Evolutionary conservation across 108 stramenopile genomes (phyloP).

Genomic region (Cyclotella atomus): DNA sequence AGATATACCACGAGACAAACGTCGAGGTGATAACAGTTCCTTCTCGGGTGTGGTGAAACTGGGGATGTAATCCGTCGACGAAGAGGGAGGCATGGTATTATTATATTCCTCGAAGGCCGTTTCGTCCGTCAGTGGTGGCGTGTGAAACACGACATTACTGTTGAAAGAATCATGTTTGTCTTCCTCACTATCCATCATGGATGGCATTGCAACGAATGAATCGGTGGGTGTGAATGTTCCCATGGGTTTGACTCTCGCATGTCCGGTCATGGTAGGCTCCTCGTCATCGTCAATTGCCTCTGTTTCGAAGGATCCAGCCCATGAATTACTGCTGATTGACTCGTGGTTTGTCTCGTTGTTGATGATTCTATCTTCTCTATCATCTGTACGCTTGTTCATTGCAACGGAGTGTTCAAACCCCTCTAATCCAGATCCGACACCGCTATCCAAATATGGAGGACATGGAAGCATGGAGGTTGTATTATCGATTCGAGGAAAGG

Average conservation of each 20-base stretch:
- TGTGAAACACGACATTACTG: background rate
- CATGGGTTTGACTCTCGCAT: slow-evolving; percentile 41
- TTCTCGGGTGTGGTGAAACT: slow-evolving; percentile 7
- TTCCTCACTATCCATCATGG: slow-evolving; percentile 1
- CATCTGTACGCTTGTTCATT: too few species aligned
- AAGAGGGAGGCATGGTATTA: too few species aligned
- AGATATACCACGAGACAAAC: background rate
- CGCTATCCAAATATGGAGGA: slow-evolving; percentile 26
- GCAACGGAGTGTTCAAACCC: slow-evolving; percentile 15
- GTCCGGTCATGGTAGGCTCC: background rate
- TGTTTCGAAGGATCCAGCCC: background rate
- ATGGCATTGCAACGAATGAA: slow-evolving; percentile 40
- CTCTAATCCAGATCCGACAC: slow-evolving; percentile 37
- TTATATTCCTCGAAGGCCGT: too few species aligned
- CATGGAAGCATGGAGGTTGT: background rate
- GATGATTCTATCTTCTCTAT: too few species aligned
- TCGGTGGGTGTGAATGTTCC: slow-evolving; percentile 44
- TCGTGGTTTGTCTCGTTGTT: background rate
- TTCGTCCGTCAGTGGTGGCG: slow-evolving; percentile 11
- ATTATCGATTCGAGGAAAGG: too few species aligned
- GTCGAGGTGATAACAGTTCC: too few species aligned
- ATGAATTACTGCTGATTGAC: background rate
- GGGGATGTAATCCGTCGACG: background rate
- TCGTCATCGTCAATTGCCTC: background rate
- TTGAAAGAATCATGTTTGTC: slow-evolving; percentile 1